A percentile compares a stretch with the other conserved stretches of the same genome.
phyloP scores from a whole-genome alignment of 2,329 filamentous ascomycete genomes.

The Penicillium occitanis region DNA sequence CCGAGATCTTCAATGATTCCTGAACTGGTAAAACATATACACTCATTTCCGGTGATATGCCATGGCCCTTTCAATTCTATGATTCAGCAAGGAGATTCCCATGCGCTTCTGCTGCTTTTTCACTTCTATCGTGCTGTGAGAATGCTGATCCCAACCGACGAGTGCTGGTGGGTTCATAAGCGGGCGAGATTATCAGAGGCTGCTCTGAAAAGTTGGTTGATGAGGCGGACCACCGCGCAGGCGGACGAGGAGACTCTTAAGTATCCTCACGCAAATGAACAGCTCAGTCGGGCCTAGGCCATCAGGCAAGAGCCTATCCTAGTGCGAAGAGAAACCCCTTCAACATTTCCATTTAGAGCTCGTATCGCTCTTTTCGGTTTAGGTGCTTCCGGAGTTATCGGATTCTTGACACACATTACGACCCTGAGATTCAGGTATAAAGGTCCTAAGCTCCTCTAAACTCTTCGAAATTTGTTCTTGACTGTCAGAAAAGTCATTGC shows the following conservation, averaged over 20 bases:
- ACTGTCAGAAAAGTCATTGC: background rate
- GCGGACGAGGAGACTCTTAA: background rate
- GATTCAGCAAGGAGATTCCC: constrained; percentile 10
- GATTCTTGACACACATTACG: background rate
- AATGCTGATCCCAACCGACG: background rate
- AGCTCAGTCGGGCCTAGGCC: no score
- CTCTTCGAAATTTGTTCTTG: background rate
- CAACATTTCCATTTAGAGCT: background rate
- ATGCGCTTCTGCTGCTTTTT: constrained; percentile 13
- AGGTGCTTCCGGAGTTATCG: background rate
- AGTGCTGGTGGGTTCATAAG: constrained; percentile 19
- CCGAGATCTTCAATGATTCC: background rate
- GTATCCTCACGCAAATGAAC: background rate
- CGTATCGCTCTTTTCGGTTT: constrained; percentile 1
- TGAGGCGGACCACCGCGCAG: background rate
- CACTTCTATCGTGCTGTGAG: constrained; percentile 20
- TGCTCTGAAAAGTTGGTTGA: constrained; percentile 10
- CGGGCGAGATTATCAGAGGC: constrained; percentile 14
- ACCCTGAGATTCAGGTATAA: background rate
- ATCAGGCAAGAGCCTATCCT: no score
- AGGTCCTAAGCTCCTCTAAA: background rate
- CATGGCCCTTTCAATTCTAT: constrained; percentile 14
- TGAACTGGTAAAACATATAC: constrained; percentile 7
- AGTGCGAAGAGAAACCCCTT: no score
- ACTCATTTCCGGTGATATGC: constrained; percentile 17